Percentiles rank a stretch among this genome's conserved stretches.
Evolutionary conservation across 257 asterid genomes (phyloP).

Genomic region (Ocimum tenuiflorum): DNA sequence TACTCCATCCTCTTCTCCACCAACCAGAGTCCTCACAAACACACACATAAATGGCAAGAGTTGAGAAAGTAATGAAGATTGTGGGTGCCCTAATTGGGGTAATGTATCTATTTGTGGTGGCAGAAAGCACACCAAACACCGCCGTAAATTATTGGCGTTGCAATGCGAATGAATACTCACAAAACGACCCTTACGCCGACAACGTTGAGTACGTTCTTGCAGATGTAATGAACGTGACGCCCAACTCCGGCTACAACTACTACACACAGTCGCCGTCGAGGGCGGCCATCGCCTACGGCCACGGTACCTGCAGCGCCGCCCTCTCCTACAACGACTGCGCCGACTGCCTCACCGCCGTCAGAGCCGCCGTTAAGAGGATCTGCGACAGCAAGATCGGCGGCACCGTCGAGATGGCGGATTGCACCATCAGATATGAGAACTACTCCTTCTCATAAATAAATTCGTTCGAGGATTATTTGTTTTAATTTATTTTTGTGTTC

Average conservation of each 20-base stretch:
- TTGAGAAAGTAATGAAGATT: background rate
- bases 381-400: conserved; percentile 11
- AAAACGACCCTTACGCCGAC: conserved; percentile 2
- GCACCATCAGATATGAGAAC: conserved; percentile 24
- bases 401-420: conserved; percentile 17
- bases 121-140: conserved; percentile 20
- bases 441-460: conserved; percentile 6
- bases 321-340: conserved; percentile 24
- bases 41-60: background rate
- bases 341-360: conserved; percentile 17
- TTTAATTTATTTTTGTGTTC: background rate
- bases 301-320: conserved; percentile 9
- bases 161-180: background rate
- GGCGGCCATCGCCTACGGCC: conserved; percentile 21
- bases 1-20: too few species aligned
- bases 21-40: too few species aligned
- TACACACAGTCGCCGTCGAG: conserved; percentile 13
- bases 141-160: background rate
- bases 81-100: too few species aligned
- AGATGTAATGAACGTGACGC: conserved; percentile 24
- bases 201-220: conserved; percentile 21
- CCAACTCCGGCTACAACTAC: conserved; percentile 22
- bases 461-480: too few species aligned
- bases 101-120: background rate
- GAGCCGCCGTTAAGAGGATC: background rate